Evolutionary conservation across 345 rosid genomes (phyloP).

Genomic region (Cardiospermum halicacabum): DNA sequence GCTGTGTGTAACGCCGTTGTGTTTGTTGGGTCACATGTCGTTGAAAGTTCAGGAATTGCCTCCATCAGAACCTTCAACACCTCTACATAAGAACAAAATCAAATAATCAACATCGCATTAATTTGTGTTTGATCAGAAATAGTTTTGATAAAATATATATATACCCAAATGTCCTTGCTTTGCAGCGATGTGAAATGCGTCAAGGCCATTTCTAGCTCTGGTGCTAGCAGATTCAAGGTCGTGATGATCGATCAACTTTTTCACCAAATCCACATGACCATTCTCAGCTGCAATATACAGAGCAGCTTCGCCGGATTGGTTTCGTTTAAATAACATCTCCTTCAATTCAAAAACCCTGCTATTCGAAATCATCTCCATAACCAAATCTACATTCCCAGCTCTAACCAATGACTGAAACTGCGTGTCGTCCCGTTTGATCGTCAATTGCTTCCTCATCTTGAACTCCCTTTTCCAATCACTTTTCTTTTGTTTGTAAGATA

Average conservation of each 20-base stretch:
- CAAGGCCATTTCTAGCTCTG: conserved; percentile 77
- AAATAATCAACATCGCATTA: no score
- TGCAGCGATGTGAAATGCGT: conserved; percentile 88
- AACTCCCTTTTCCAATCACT: not conserved
- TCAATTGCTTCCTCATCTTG: conserved; percentile 67
- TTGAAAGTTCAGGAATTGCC: conserved; percentile 54
- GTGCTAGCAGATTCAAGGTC: conserved; percentile 53
- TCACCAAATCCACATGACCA: conserved; percentile 59
- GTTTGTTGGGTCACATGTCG: conserved; percentile 72
- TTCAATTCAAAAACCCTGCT: conserved; percentile 40
- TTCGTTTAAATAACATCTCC: conserved; percentile 52
- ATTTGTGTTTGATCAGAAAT: not conserved
- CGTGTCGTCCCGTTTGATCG: conserved; percentile 70
- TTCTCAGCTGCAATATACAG: conserved; percentile 79
- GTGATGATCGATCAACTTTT: conserved; percentile 50
- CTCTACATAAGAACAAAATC: conserved; percentile 35
- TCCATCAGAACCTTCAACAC: conserved; percentile 60
- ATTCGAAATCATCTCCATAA: conserved; percentile 42
- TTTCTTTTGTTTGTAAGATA: not conserved
- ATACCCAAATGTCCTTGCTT: conserved; percentile 75
- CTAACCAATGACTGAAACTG: conserved; percentile 63
- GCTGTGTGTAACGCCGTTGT: conserved; percentile 81
- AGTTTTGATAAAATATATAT: conserved; percentile 11
- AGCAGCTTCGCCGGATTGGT: conserved; percentile 81
- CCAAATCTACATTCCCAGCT: conserved; percentile 45